Base-by-base conservation (phyloP, 2,329 filamentous ascomycete species). In the Cytospora schulzeri region DNA sequence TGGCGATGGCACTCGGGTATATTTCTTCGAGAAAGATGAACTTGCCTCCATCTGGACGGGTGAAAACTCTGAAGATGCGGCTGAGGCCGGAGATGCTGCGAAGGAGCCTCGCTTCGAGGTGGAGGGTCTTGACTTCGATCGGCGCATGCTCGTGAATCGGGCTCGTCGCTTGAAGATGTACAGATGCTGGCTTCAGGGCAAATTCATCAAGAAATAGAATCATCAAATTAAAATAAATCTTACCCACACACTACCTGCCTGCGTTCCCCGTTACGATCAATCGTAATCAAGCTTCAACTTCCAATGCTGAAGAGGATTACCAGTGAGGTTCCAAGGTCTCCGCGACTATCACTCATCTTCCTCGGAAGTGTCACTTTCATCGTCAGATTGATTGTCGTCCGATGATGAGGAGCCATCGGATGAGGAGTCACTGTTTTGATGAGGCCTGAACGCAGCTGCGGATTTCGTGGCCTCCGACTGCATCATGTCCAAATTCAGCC, bases 161-260 rank as follows among this genome's bases (percentile, higher is more conserved):
- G 91, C 93, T 62, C 86, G 89, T 72, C 90, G 93, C 78, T 81
- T 97, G 57, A 99, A 98, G 79, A 99, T 99, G 95, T 98, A 98
- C 77, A 88, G 95, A 67, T 98, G 94, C 80, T 99, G 95, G 93
- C 86, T 96, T 75, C 92, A 96, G 77, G 92, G 91, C 33, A 86
- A 88, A 4, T 96, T 95, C 76, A 86, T 83, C 72, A 94, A 93
- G 79, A 83, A 81, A 79, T 83, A 80, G n/a, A 74, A 77, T 64
- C 14, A 50, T 1, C 8, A 2, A 9, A n/a, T n/a, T n/a, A n/a
- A n/a, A n/a, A n/a, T n/a, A n/a, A n/a, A n/a, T n/a, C n/a, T n/a
- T n/a, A n/a, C n/a, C n/a, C n/a, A n/a, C n/a, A n/a, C n/a, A n/a
- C n/a, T n/a, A n/a, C n/a, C n/a, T n/a, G n/a, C n/a, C n/a, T n/a